Evolutionary conservation across 202 grass and related monocot species (phyloP).

Genomic region (Brachypodium distachyon): DNA sequence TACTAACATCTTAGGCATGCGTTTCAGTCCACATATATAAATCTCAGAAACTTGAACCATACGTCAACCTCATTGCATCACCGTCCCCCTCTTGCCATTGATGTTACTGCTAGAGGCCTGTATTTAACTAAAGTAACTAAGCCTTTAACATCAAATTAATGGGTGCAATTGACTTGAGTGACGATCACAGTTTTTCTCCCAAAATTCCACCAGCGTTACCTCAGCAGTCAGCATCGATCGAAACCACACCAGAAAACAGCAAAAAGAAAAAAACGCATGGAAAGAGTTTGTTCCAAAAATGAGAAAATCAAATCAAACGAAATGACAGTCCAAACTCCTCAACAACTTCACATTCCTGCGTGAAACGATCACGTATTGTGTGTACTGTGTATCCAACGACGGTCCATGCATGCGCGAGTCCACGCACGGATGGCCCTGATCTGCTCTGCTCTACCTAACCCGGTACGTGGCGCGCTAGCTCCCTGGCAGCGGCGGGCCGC

Average conservation of each 20-base stretch:
- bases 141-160: background rate
- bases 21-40: background rate
- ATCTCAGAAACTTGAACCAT: background rate
- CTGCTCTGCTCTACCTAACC: slow-evolving; percentile 9
- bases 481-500: background rate
- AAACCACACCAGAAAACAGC: too few species aligned
- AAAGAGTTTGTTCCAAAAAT: too few species aligned
- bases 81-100: background rate
- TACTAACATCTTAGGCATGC: background rate
- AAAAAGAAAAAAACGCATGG: too few species aligned
- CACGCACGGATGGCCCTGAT: slow-evolving; percentile 11
- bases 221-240: too few species aligned
- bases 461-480: background rate
- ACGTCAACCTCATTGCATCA: too few species aligned
- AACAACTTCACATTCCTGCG: too few species aligned
- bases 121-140: too few species aligned
- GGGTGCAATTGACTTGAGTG: background rate
- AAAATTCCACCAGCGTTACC: background rate
- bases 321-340: too few species aligned
- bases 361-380: too few species aligned
- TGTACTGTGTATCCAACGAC: too few species aligned
- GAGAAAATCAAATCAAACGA: too few species aligned
- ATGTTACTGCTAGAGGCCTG: background rate
- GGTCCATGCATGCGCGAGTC: too few species aligned
- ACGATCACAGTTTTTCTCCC: background rate